phyloP scores from a whole-genome alignment of 768 basidiomycete species.

The Baorangia bicolor region DNA sequence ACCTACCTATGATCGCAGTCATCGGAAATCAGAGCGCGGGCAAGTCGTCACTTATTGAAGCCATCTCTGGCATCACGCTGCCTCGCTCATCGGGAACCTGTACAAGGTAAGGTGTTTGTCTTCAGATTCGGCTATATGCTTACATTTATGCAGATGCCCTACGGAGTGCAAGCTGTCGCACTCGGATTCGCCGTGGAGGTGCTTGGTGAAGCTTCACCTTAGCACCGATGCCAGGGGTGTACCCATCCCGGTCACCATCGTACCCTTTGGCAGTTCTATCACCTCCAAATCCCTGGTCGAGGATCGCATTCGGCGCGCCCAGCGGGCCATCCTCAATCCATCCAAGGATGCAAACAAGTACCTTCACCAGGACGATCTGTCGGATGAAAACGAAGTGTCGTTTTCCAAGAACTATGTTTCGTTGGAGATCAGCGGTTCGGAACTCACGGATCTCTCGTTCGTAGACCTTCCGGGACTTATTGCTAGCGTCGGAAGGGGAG shows the following conservation, averaged over 20 bases:
- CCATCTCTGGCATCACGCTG: slow-evolving; percentile 69
- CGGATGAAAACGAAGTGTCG: slow-evolving; percentile 22
- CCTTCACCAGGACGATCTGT: slow-evolving; percentile 7
- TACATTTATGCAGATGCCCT: slow-evolving; percentile 44
- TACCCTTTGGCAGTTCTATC: slow-evolving; percentile 49
- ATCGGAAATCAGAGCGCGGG: slow-evolving; percentile 74
- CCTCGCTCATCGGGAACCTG: slow-evolving; percentile 75
- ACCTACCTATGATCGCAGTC: slow-evolving; percentile 72
- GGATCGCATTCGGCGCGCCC: slow-evolving; percentile 64
- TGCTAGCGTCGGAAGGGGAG: slow-evolving; percentile 48
- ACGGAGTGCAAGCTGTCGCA: slow-evolving; percentile 55
- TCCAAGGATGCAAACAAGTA: slow-evolving; percentile 19
- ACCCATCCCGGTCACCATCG: slow-evolving; percentile 37
- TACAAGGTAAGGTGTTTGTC: slow-evolving; percentile 49
- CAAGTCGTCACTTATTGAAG: slow-evolving; percentile 76
- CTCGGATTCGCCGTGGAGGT: slow-evolving; percentile 45
- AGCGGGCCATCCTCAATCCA: slow-evolving; percentile 65
- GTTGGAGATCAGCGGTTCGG: slow-evolving; percentile 55
- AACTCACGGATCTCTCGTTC: slow-evolving; percentile 63
- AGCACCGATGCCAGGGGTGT: slow-evolving; percentile 40
- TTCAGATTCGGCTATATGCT: not conserved
- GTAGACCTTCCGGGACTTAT: slow-evolving; percentile 67
- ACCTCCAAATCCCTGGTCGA: slow-evolving; percentile 54
- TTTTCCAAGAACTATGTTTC: slow-evolving; percentile 61
- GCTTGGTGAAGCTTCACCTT: slow-evolving; percentile 48